Conservation (phyloP, 148 eudicot species). For the Heliosperma pusillum region DNA sequence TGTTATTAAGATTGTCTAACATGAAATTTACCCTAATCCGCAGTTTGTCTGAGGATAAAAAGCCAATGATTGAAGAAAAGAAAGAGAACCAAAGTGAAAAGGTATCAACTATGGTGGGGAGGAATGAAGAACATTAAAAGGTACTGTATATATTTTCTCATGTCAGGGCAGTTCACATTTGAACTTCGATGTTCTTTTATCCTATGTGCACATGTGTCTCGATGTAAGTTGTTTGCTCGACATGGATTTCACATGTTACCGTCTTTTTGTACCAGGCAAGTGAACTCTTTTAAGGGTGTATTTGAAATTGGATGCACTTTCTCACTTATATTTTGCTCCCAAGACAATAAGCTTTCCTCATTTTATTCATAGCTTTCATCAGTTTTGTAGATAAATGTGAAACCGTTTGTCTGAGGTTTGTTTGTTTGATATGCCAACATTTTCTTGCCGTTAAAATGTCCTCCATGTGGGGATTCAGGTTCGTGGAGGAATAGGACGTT, state of each 20-base stretch:
- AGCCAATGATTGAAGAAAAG: too few relatives aligned
- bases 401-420: background rate
- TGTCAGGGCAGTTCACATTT: background rate
- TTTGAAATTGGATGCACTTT: slow-evolving; percentile 88
- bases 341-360: slow-evolving; percentile 60
- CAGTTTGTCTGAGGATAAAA: too few relatives aligned
- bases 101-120: too few relatives aligned
- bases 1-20: too few relatives aligned
- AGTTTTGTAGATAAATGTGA: background rate
- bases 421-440: background rate
- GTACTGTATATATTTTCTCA: too few relatives aligned
- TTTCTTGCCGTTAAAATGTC: too few relatives aligned
- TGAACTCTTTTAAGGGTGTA: slow-evolving; percentile 65
- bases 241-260: background rate
- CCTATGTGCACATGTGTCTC: background rate
- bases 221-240: background rate
- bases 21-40: too few relatives aligned
- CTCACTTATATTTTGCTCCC: slow-evolving; percentile 98
- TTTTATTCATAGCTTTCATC: background rate
- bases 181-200: background rate
- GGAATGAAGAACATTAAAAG: too few relatives aligned
- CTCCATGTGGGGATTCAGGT: too few relatives aligned
- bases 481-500: too few relatives aligned
- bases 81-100: too few relatives aligned
- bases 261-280: slow-evolving; percentile 54